phyloP scores from a whole-genome alignment of 305 asterid species.

The Withania somnifera region DNA sequence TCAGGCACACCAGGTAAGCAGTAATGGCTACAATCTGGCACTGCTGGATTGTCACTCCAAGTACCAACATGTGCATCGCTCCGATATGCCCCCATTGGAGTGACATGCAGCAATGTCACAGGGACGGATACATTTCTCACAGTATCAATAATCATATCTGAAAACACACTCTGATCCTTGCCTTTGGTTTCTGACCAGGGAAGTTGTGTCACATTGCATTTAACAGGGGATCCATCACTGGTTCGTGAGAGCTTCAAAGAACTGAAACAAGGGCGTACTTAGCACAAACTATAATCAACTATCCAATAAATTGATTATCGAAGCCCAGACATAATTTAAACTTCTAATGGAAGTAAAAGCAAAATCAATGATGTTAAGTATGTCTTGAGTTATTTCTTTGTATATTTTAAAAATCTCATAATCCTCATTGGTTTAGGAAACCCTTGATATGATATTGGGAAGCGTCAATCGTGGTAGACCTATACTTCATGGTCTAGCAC shows the following conservation, averaged over 20 bases:
- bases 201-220: conserved; percentile 56
- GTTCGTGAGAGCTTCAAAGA: neutral
- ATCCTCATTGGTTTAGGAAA: too few relatives aligned
- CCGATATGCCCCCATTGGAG: conserved; percentile 58
- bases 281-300: neutral
- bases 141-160: conserved; percentile 49
- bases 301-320: neutral
- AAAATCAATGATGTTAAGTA: too few relatives aligned
- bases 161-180: conserved; percentile 31
- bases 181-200: conserved; percentile 37
- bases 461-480: too few relatives aligned
- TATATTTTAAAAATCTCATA: too few relatives aligned
- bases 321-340: neutral
- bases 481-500: too few relatives aligned
- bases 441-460: too few relatives aligned
- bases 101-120: conserved; percentile 56
- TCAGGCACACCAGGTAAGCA: conserved; percentile 77
- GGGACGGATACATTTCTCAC: conserved; percentile 36
- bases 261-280: neutral
- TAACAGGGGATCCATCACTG: neutral
- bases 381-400: too few relatives aligned
- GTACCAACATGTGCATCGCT: conserved; percentile 64
- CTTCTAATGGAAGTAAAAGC: neutral
- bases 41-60: conserved; percentile 57
- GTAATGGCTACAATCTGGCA: conserved; percentile 77